Evolutionary conservation across 1,139 yeast genomes (phyloP).

Genomic region (Schwanniomyces etchellsii): DNA sequence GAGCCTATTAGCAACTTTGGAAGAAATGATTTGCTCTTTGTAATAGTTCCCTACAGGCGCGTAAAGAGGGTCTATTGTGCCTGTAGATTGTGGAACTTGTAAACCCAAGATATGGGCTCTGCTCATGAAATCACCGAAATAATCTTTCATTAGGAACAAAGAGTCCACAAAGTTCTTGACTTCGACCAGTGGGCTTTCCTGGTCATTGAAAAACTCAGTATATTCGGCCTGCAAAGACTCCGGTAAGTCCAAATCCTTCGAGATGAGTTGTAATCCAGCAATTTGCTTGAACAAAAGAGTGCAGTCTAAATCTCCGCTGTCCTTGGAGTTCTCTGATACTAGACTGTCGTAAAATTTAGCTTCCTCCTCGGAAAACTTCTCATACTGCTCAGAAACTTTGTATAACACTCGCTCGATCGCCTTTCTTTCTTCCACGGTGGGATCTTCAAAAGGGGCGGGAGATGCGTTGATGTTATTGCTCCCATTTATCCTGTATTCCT

Average conservation of each 20-base stretch:
- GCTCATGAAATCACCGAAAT: slow-evolving; percentile 16
- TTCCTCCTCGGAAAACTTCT: slow-evolving; percentile 19
- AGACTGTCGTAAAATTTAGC: slow-evolving; percentile 14
- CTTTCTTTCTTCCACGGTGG: slow-evolving; percentile 16
- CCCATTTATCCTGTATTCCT: slow-evolving; percentile 7
- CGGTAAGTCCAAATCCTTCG: slow-evolving; percentile 78
- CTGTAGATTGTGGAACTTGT: slow-evolving; percentile 19
- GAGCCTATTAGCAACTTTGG: slow-evolving; percentile 64
- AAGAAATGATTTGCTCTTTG: slow-evolving; percentile 47
- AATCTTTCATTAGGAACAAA: slow-evolving; percentile 8
- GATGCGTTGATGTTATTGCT: slow-evolving; percentile 3
- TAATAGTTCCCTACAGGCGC: slow-evolving; percentile 32
- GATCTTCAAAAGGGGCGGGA: slow-evolving; percentile 12
- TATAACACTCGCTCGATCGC: slow-evolving; percentile 28
- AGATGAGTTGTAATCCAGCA: slow-evolving; percentile 66
- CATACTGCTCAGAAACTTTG: slow-evolving; percentile 25
- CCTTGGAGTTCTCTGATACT: slow-evolving; percentile 4
- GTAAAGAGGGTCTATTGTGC: slow-evolving; percentile 15
- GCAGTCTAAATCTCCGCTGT: slow-evolving; percentile 30
- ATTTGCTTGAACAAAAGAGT: slow-evolving; percentile 61
- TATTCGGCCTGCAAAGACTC: slow-evolving; percentile 26
- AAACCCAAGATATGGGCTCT: slow-evolving; percentile 29
- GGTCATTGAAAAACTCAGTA: slow-evolving; percentile 4
- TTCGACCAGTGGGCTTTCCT: slow-evolving; percentile 2
- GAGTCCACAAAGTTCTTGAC: slow-evolving; percentile 7